Percentiles rank a stretch among this genome's conserved stretches.
Conservation (phyloP, 306 rosid species). For the Amphicarpaea edgeworthii region DNA sequence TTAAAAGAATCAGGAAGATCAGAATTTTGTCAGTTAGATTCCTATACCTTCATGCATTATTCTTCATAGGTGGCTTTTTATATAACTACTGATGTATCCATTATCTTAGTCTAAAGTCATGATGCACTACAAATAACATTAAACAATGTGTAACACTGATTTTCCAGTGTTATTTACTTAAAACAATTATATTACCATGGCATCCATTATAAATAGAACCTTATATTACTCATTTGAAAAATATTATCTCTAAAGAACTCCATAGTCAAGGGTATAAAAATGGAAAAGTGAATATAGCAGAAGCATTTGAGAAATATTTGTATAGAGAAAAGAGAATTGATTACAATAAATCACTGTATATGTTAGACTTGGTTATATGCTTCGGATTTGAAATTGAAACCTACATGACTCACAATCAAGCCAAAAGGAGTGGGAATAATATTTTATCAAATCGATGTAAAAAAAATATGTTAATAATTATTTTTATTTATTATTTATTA, state of each 20-base stretch:
- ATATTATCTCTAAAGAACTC: background rate
- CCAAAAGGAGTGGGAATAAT: background rate
- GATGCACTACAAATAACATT: background rate
- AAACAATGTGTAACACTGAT: background rate
- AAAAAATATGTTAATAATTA: no score
- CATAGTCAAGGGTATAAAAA: background rate
- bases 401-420: background rate
- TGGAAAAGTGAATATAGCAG: background rate
- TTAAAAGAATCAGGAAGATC: background rate
- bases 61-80: conserved; percentile 6
- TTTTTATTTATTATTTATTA: background rate
- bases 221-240: background rate
- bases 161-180: background rate
- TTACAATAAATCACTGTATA: background rate
- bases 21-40: conserved; percentile 16
- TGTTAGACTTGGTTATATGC: background rate
- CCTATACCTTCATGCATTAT: background rate
- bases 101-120: background rate
- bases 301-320: background rate
- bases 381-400: background rate
- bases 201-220: background rate
- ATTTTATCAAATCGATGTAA: conserved; percentile 2
- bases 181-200: background rate
- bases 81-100: background rate
- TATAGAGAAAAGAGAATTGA: background rate